Evolutionary conservation across 2,329 filamentous ascomycete genomes (phyloP), one percentile per base, ranked within the genome.

Genomic region (Claviceps monticola): DNA sequence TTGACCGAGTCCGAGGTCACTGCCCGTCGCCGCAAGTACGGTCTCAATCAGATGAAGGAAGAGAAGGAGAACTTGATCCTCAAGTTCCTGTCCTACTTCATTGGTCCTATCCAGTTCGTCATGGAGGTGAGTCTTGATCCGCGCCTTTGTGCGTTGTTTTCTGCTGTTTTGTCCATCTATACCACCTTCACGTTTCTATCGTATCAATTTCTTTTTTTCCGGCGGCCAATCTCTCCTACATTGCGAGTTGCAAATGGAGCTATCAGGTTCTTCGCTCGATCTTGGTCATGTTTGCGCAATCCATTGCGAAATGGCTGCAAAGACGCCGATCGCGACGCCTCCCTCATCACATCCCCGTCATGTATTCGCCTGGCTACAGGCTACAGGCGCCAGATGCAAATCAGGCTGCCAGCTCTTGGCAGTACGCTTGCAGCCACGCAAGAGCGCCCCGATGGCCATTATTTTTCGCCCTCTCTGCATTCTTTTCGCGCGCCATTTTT

Each of bases 101-200:
- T 93, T 52, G 89, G 89, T 58, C 89, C 89, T 23, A 91, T 95
- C 59, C 88, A 94, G 67, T 91, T 91, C 69, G 88, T 95, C 66
- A 95, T 95, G 88, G 86, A 91, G 82, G 84, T 84, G 67, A 64
- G 79, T 68, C 26, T 51, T 26, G 26, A 26, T 16, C 23, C 3
- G 14, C 21, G 29, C 17, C 9, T 11, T 4, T 34, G 36, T n/a
- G 17, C 19, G 14, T 7, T 39, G 5, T 49, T 5, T 36, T 44
- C 19, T 7, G 26, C 4, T 17, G 4, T 38, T 23, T 21, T 17
- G 8, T 11, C 13, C 16, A 16, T 14, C 37, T 43, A 2, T 43
- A 2, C 38, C 9, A 9, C 23, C 14, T 7, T 14, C 39, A 19
- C 7, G 1, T 5, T 42, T 19, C 5, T 19, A 9, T 14, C 2